Percentiles rank a stretch among this genome's conserved stretches.
phyloP scores from a whole-genome alignment of 108 stramenopile genomes.

The Nitzschia sp. region DNA sequence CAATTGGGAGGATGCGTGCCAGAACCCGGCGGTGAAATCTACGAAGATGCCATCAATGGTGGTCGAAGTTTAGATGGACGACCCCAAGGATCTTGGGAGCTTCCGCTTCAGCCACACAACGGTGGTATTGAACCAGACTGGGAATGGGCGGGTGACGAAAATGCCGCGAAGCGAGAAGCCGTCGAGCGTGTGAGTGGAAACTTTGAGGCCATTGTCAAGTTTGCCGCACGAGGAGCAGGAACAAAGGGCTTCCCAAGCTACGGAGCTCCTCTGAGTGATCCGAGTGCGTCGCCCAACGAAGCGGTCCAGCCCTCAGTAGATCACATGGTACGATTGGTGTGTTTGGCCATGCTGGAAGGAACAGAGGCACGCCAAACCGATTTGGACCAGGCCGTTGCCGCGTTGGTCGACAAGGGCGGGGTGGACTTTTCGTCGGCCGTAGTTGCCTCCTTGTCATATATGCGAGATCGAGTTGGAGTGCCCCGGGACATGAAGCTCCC shows the following conservation, averaged over 20 bases:
- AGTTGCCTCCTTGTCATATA: conserved; percentile 65
- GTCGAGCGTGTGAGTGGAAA: conserved; percentile 83
- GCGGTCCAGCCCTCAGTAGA: conserved; percentile 63
- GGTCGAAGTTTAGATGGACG: conserved; percentile 41
- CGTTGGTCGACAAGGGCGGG: conserved; percentile 56
- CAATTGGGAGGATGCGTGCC: conserved; percentile 87
- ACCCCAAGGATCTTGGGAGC: conserved; percentile 67
- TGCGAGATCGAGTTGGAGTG: conserved; percentile 92
- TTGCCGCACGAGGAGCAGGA: conserved; percentile 89
- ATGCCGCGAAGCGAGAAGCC: conserved; percentile 72
- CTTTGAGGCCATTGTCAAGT: conserved; percentile 75
- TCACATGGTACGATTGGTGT: conserved; percentile 57
- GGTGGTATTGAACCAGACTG: conserved; percentile 86
- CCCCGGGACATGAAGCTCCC: conserved; percentile 92
- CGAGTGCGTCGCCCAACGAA: conserved; percentile 78
- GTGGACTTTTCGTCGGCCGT: conserved; percentile 58
- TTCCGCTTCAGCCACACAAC: conserved; percentile 69
- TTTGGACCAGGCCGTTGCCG: conserved; percentile 48
- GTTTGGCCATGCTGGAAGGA: conserved; percentile 62
- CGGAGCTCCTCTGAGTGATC: conserved; percentile 84
- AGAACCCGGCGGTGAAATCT: conserved; percentile 67
- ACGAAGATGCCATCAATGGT: conserved; percentile 72
- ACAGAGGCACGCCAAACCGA: conserved; percentile 28
- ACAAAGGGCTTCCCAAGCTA: conserved; percentile 77
- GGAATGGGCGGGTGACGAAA: conserved; percentile 68